Percentiles rank a stretch among this genome's conserved stretches.
These are phyloP conservation scores for Pythium folliculosum DNA, from an alignment of 352 stramenopile genomes.

Conservation along the genomic window DNA sequence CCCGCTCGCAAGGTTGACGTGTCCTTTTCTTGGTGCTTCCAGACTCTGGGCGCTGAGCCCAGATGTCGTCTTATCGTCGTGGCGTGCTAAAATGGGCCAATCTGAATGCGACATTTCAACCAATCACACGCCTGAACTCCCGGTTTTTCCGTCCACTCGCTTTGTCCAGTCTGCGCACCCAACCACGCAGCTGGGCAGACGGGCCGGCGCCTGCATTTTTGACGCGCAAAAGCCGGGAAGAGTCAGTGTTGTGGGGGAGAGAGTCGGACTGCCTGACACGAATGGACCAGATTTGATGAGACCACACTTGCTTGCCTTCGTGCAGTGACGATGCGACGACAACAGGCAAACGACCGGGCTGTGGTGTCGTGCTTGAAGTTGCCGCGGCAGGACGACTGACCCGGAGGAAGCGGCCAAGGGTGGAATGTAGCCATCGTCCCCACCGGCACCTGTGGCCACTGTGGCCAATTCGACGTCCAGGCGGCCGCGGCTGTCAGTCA, in stretches of 20 bases:
- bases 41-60: conserved; percentile 1
- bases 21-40: conserved; percentile 7
- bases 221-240: neutral
- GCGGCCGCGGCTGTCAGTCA: neutral
- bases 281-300: conserved; percentile 18
- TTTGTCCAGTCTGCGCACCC: conserved; percentile 1
- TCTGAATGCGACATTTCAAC: neutral
- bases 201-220: neutral
- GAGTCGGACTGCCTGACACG: conserved; percentile 16
- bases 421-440: neutral
- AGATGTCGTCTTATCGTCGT: conserved; percentile 25
- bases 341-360: neutral
- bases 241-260: conserved; percentile 18
- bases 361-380: conserved; percentile 14
- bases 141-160: neutral
- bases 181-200: neutral
- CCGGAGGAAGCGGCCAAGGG: conserved; percentile 4
- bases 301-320: conserved; percentile 2
- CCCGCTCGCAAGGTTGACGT: neutral
- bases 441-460: neutral
- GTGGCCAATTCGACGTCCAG: too few species aligned
- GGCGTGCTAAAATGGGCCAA: neutral
- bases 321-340: conserved; percentile 9
- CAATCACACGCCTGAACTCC: conserved; percentile 1
- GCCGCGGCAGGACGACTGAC: neutral